phyloP scores from a whole-genome alignment of 176 grass and related monocot species.

The Saccharum officinarum region DNA sequence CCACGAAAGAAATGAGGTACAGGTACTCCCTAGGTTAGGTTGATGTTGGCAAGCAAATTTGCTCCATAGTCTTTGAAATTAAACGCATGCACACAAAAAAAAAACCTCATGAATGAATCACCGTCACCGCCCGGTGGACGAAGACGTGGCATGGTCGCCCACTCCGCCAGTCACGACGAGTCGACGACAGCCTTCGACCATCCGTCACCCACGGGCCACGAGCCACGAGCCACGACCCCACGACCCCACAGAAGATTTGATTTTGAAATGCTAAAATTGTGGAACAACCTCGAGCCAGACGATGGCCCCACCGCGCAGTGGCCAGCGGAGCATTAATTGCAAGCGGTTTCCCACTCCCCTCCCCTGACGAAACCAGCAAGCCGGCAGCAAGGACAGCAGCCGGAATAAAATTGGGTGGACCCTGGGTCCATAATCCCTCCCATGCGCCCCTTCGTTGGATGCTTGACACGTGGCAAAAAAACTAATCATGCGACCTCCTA shows the following conservation, averaged over 20 bases:
- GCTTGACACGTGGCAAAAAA: no score
- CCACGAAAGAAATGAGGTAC: no score
- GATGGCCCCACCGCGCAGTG: background rate
- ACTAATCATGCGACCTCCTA: no score
- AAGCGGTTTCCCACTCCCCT: background rate
- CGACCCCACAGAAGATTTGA: background rate
- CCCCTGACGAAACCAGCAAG: background rate
- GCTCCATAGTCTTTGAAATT: background rate
- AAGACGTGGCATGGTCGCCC: background rate
- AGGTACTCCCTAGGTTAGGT: background rate
- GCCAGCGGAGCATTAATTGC: conserved; percentile 28
- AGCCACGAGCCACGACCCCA: background rate
- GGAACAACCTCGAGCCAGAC: background rate
- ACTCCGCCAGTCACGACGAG: background rate
- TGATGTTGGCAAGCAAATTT: background rate
- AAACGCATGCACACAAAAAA: background rate
- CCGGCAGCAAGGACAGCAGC: background rate
- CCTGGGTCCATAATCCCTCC: no score
- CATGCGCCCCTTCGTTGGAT: no score
- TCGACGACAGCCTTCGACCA: background rate
- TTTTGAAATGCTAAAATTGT: background rate
- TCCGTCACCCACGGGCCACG: background rate
- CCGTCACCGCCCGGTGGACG: background rate
- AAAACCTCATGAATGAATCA: background rate
- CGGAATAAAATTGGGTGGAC: no score